phyloP scores from a whole-genome alignment of 208 protist genomes.

The Leishmania mexicana region DNA sequence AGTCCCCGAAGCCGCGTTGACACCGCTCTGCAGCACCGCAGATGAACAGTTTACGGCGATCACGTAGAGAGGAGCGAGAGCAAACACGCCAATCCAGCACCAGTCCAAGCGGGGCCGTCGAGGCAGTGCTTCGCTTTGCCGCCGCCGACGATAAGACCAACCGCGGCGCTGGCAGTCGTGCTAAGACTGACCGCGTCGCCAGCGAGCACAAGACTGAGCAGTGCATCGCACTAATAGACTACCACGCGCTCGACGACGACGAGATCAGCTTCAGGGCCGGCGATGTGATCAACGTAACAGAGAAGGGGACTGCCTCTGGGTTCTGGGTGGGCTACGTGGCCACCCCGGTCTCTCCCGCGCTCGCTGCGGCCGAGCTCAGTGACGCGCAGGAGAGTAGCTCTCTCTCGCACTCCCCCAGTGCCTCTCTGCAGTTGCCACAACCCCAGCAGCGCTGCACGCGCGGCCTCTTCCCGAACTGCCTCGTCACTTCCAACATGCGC shows the following conservation, averaged over 20 bases:
- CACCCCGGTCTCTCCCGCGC: conserved; percentile 11
- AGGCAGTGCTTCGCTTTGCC: neutral
- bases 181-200: neutral
- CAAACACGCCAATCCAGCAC: neutral
- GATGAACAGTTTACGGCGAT: neutral
- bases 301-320: conserved; percentile 73
- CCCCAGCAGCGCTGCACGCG: neutral
- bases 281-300: conserved; percentile 83
- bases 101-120: neutral
- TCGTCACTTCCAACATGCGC: conserved; percentile 58
- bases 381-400: conserved; percentile 9
- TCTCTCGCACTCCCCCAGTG: neutral
- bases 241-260: conserved; percentile 48
- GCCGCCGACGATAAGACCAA: neutral
- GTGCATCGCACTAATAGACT: conserved; percentile 85
- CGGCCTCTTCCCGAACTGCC: conserved; percentile 67
- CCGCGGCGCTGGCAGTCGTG: neutral
- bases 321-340: conserved; percentile 88
- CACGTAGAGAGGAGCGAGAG: neutral
- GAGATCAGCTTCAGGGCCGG: conserved; percentile 89
- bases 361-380: conserved; percentile 7
- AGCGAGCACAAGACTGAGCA: conserved; percentile 39
- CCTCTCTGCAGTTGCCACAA: neutral
- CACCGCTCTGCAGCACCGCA: neutral
- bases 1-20: neutral